These are phyloP conservation scores for Meyerozyma elateridarum DNA, from an alignment of 1,139 yeast genomes.

Conservation along the genomic window DNA sequence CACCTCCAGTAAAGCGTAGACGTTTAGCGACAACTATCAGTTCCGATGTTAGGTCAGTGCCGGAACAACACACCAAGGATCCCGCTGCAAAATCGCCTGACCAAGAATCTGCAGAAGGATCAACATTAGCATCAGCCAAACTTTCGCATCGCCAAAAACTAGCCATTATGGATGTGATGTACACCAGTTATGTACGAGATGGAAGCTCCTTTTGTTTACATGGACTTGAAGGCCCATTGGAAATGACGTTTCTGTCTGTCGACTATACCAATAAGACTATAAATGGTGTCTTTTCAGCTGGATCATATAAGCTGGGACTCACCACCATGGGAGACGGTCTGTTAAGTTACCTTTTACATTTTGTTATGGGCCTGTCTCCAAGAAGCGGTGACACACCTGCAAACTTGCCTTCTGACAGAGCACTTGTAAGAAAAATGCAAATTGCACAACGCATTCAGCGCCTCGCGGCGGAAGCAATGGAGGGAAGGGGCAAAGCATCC, in stretches of 20 bases:
- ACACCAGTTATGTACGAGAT: constrained; percentile 12
- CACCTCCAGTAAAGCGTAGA: constrained; percentile 2
- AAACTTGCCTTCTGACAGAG: constrained; percentile 4
- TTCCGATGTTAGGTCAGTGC: too few relatives aligned
- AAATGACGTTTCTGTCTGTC: constrained; percentile 18
- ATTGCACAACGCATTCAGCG: background rate
- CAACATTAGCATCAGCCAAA: background rate
- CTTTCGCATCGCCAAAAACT: constrained; percentile 7
- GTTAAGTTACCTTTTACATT: constrained; percentile 6
- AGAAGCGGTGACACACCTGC: constrained; percentile 8
- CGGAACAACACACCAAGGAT: too few relatives aligned
- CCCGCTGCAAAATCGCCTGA: too few relatives aligned
- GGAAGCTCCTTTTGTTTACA: constrained; percentile 17
- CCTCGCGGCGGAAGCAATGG: background rate
- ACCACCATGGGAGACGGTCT: too few relatives aligned
- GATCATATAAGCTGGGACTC: background rate
- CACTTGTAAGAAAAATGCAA: background rate
- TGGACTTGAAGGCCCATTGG: constrained; percentile 10
- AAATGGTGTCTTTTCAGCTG: constrained; percentile 16
- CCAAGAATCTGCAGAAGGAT: constrained; percentile 5
- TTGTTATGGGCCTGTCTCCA: constrained; percentile 8
- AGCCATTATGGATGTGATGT: constrained; percentile 19
- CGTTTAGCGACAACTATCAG: background rate
- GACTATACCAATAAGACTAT: constrained; percentile 17
- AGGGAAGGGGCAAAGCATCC: constrained; percentile 1